Conservation (phyloP, 2,329 filamentous ascomycete species). For the Pseudogymnoascus destructans region DNA sequence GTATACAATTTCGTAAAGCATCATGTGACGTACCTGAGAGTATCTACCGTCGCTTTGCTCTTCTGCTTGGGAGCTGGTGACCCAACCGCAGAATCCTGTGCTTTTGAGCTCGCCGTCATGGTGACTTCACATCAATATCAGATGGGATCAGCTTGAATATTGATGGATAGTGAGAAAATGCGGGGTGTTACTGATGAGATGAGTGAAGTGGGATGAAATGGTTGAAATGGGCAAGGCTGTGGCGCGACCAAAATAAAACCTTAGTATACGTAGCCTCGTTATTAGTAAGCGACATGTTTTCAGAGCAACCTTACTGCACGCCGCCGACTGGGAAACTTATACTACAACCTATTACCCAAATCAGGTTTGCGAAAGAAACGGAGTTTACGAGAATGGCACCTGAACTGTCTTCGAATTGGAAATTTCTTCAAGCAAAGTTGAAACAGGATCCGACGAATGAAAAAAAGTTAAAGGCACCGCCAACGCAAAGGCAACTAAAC, state of each 20-base stretch:
- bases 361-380: not conserved
- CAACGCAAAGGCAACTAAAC: slow-evolving; percentile 22
- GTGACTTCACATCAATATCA: slow-evolving; percentile 25
- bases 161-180: not conserved
- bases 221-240: slow-evolving; percentile 1
- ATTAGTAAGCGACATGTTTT: not conserved
- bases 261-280: not conserved
- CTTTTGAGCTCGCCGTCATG: slow-evolving; percentile 40
- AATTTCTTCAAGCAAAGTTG: slow-evolving; percentile 53
- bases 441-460: slow-evolving; percentile 32
- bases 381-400: slow-evolving; percentile 21
- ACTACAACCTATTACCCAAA: not conserved
- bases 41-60: slow-evolving; percentile 72
- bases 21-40: slow-evolving; percentile 50
- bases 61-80: slow-evolving; percentile 51
- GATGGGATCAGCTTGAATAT: not conserved
- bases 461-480: slow-evolving; percentile 25
- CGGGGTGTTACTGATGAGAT: slow-evolving; percentile 4
- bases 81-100: slow-evolving; percentile 41
- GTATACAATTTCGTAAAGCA: not conserved
- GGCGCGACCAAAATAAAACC: not conserved
- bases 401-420: slow-evolving; percentile 59
- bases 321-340: not conserved
- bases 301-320: not conserved
- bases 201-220: slow-evolving; percentile 1